Conservation (phyloP, 768 basidiomycete genomes). For the Fibroporia radiculosa region DNA sequence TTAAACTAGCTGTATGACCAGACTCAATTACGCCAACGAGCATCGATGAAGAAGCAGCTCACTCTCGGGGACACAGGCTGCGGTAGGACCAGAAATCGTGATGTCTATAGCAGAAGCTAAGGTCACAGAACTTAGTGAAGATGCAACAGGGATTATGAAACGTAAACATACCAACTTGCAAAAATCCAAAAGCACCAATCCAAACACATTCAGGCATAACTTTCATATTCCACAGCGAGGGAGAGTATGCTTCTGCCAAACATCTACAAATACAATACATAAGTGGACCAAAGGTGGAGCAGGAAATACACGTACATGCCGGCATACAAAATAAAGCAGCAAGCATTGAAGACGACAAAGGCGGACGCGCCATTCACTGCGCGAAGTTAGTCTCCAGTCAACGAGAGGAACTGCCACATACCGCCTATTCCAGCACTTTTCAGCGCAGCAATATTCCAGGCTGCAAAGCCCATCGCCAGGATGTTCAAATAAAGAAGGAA, state of each 20-base stretch:
- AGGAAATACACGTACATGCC: not conserved
- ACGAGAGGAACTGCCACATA: constrained; percentile 3
- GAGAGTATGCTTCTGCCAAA: constrained; percentile 23
- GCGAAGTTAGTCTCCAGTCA: constrained; percentile 2
- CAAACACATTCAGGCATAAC: constrained; percentile 50
- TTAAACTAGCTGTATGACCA: constrained; percentile 7
- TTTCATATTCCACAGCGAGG: constrained; percentile 30
- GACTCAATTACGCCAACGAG: not conserved
- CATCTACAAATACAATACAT: not conserved
- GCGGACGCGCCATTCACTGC: constrained; percentile 40
- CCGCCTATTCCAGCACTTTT: constrained; percentile 19
- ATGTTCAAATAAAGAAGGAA: constrained; percentile 44
- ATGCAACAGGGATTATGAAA: not conserved
- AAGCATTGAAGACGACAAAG: constrained; percentile 42
- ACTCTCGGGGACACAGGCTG: constrained; percentile 30
- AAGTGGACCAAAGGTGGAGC: not conserved
- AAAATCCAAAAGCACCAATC: constrained; percentile 38
- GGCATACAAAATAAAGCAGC: constrained; percentile 26
- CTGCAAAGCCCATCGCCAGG: constrained; percentile 46
- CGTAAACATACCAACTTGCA: constrained; percentile 41
- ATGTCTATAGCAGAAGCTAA: constrained; percentile 42
- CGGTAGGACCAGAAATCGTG: constrained; percentile 36
- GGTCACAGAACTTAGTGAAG: too few relatives aligned
- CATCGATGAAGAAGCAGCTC: constrained; percentile 12
- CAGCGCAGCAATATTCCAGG: constrained; percentile 45